These are phyloP conservation scores for Pichia ethanolica DNA, from an alignment of 805 yeast genomes.

Conservation along the genomic window DNA sequence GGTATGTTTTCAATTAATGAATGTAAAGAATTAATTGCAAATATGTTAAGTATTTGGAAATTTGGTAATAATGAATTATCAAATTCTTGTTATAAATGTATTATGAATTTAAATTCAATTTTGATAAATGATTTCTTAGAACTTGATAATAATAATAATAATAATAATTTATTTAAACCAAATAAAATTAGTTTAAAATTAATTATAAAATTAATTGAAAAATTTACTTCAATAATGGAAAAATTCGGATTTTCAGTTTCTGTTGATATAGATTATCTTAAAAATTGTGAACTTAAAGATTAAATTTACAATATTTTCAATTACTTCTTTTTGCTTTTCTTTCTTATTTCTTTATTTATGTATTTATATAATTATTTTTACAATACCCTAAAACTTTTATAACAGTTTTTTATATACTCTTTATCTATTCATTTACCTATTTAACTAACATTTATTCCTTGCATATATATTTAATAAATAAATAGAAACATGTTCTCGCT, in stretches of 20 bases:
- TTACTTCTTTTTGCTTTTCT: neutral
- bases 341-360: neutral
- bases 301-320: neutral
- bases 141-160: neutral
- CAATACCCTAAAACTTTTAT: too few species aligned
- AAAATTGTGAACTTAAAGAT: neutral
- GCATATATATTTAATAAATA: too few species aligned
- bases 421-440: too few species aligned
- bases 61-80: neutral
- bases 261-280: neutral
- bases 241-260: neutral
- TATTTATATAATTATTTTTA: neutral
- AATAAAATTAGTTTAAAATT: neutral
- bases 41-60: constrained; percentile 4
- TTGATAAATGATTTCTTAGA: neutral
- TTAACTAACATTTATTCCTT: too few species aligned
- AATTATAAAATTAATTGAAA: neutral
- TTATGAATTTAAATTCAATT: neutral
- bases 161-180: neutral
- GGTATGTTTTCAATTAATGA: constrained; percentile 4
- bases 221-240: neutral
- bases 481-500: too few species aligned
- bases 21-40: neutral
- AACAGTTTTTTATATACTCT: too few species aligned
- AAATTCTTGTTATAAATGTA: neutral